phyloP scores from a whole-genome alignment of 352 stramenopile species.

The Paralagenidium karlingii region DNA sequence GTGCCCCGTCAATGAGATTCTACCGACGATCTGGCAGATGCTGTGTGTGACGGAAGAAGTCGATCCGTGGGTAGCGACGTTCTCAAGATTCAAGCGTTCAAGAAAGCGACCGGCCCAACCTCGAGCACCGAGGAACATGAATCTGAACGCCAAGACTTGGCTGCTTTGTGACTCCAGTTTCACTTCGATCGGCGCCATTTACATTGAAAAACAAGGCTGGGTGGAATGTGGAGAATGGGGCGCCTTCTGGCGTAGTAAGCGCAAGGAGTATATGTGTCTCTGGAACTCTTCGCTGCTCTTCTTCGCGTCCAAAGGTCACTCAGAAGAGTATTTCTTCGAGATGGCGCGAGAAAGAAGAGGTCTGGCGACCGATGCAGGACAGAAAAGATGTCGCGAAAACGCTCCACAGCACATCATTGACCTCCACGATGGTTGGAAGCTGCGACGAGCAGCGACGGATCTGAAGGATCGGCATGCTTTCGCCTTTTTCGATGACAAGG shows the following conservation, averaged over 20 bases:
- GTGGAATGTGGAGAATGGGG: conserved; percentile 48
- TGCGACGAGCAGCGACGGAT: conserved; percentile 21
- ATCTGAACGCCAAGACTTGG: too few species aligned
- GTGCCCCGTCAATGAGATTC: too few species aligned
- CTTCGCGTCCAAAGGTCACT: conserved; percentile 29
- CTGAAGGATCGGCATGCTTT: conserved; percentile 30
- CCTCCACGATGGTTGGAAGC: conserved; percentile 26
- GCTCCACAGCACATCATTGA: conserved; percentile 26
- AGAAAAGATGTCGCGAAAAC: conserved; percentile 28
- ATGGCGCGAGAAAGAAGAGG: conserved; percentile 13
- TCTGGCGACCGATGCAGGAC: conserved; percentile 12
- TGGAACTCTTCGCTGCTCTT: conserved; percentile 46
- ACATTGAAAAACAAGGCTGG: too few species aligned
- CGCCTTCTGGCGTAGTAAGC: conserved; percentile 47
- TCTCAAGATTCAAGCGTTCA: too few species aligned
- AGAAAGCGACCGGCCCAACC: too few species aligned
- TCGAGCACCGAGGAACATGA: too few species aligned
- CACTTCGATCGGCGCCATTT: too few species aligned
- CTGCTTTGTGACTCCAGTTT: too few species aligned
- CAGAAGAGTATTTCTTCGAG: conserved; percentile 47
- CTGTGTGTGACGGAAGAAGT: too few species aligned
- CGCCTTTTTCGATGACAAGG: conserved; percentile 38
- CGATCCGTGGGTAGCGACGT: too few species aligned
- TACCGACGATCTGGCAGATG: too few species aligned
- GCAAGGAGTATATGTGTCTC: conserved; percentile 40